Base-by-base conservation (phyloP, 1,284 basidiomycete species). In the Tranzscheliella williamsii region DNA sequence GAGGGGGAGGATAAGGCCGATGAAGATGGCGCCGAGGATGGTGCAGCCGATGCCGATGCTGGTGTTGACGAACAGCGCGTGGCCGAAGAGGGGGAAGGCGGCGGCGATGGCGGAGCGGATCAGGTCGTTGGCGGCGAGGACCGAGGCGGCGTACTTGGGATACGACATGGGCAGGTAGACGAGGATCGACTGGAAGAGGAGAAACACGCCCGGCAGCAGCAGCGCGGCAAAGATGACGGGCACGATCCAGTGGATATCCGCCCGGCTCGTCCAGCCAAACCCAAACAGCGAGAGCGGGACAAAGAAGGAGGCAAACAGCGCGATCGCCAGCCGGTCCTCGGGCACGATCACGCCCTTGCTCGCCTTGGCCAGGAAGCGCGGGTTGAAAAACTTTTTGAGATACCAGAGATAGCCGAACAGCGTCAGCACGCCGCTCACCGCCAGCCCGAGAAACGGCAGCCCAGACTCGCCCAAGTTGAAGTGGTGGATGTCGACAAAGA, bases 261-360 rank as follows among this genome's bases (percentile, higher is more conserved):
- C 48, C 1, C 36, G 33, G 15, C 49, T 39, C 7, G 70, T 72
- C 70, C 67, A 72, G 22, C 67, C 70, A 35, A 72, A 70, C 12
- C 47, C 47, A 40, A 72, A 72, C 20, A 72, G 49, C 18, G 86
- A 87, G 34, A 87, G 73, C 0, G 87, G 87, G 2, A 86, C 84
- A 47, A 88, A 85, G 31, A 87, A 75, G 0, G 85, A 85, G 2
- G 86, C 87, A 50, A 87, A 80, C 63, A 89, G 47, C 2, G 71
- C 71, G 15, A 75, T 63, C 6, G 63, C 42, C 23, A 80, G 49
- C 1, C 77, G 57, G 33, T 70, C 63, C 48, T 79, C 78, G 9
- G 78, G 78, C 90, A 58, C 21, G 16, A 92, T 89, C 27, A 53
- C 52, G 16, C 53, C 62, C 17, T 37, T 37, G 2, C 17, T 12